phyloP scores from a whole-genome alignment of 2,329 filamentous ascomycete species.

The Pseudogymnoascus sp. region DNA sequence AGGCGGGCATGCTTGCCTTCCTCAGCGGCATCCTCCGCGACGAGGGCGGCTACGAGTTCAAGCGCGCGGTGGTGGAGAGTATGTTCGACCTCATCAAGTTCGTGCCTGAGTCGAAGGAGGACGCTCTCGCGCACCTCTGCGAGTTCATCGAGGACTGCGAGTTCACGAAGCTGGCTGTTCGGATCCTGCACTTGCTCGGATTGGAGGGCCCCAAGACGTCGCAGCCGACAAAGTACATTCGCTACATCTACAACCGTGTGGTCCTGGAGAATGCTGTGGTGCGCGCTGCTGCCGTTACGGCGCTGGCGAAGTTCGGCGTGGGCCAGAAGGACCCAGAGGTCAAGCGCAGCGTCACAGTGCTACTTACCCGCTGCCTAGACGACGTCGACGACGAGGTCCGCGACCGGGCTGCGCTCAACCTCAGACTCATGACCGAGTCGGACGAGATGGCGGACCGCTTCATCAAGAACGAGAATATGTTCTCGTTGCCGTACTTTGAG shows the following conservation, averaged over 20 bases:
- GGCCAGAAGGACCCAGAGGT: slow-evolving; percentile 94
- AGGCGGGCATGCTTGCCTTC: slow-evolving; percentile 96
- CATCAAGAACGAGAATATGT: slow-evolving; percentile 95
- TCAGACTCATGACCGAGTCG: slow-evolving; percentile 77
- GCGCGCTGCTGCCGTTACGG: slow-evolving; percentile 88
- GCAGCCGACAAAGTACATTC: slow-evolving; percentile 96
- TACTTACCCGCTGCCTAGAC: slow-evolving; percentile 88
- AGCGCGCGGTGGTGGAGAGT: slow-evolving; percentile 93
- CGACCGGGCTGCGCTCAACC: slow-evolving; percentile 86
- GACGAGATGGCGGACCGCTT: slow-evolving; percentile 80
- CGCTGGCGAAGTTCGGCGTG: slow-evolving; percentile 92
- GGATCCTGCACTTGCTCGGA: slow-evolving; percentile 88
- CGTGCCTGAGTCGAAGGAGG: slow-evolving; percentile 76
- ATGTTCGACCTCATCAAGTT: slow-evolving; percentile 99
- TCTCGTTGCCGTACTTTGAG: slow-evolving; percentile 88
- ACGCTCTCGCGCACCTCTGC: slow-evolving; percentile 86
- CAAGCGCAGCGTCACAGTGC: slow-evolving; percentile 87
- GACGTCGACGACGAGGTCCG: slow-evolving; percentile 97
- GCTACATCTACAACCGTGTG: slow-evolving; percentile 98
- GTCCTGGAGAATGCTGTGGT: slow-evolving; percentile 96
- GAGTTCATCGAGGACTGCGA: slow-evolving; percentile 99
- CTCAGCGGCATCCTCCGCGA: slow-evolving; percentile 93
- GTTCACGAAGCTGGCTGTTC: slow-evolving; percentile 94
- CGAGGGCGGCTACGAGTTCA: slow-evolving; percentile 97
- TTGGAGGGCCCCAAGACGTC: slow-evolving; percentile 91